Percentiles rank a stretch among this genome's conserved stretches.
Conservation (phyloP, 2,329 filamentous ascomycete species). For the Phyllosticta citrichinensis region DNA sequence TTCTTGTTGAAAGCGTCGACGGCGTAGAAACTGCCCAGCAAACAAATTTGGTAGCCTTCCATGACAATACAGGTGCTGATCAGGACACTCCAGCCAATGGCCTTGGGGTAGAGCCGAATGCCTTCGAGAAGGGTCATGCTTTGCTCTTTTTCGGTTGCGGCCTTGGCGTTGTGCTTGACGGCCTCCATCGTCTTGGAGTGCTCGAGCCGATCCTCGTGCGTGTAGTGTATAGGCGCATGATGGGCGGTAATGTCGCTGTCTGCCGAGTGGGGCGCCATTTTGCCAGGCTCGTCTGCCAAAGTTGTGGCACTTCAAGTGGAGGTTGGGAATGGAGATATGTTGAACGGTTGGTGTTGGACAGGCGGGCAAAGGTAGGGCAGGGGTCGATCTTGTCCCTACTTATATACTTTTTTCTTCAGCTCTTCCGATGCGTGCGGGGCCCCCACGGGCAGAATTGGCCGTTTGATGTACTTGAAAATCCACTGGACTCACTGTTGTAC, state of each 20-base stretch:
- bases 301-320: neutral
- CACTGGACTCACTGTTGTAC: neutral
- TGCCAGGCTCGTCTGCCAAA: neutral
- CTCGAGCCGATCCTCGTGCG: conserved; percentile 22
- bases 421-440: neutral
- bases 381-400: neutral
- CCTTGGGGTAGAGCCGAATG: conserved; percentile 75
- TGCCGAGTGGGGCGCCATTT: conserved; percentile 5
- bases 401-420: neutral
- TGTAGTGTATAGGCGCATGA: conserved; percentile 15
- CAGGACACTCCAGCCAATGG: conserved; percentile 70
- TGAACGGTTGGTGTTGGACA: neutral
- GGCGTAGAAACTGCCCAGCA: conserved; percentile 70
- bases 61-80: conserved; percentile 89
- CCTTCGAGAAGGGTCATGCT: conserved; percentile 57
- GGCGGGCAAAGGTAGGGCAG: neutral
- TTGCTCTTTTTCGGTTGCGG: conserved; percentile 39
- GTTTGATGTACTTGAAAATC: neutral
- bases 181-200: conserved; percentile 17
- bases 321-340: neutral
- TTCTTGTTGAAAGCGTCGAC: conserved; percentile 38
- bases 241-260: conserved; percentile 15
- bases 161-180: conserved; percentile 32
- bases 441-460: neutral
- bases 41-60: conserved; percentile 78